Conservation (phyloP, 1,139 yeast species). For the Lodderomyces theae region DNA sequence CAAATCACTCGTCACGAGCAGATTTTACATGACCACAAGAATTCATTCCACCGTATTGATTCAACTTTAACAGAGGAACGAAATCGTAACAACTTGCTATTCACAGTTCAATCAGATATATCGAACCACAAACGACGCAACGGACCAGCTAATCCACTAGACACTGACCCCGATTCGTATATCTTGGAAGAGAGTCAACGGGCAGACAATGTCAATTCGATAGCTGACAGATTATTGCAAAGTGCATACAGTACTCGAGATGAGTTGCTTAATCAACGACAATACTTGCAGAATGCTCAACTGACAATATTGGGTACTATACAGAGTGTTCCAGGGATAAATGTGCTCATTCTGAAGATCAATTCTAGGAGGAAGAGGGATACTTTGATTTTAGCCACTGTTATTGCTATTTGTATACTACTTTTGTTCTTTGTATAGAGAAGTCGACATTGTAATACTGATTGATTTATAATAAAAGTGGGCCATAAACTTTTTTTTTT, state of each 20-base stretch:
- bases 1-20: conserved; percentile 85
- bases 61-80: conserved; percentile 68
- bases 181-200: conserved; percentile 74
- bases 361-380: conserved; percentile 89
- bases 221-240: conserved; percentile 75
- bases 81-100: conserved; percentile 67
- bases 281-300: conserved; percentile 61
- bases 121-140: conserved; percentile 47
- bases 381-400: conserved; percentile 73
- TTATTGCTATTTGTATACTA: conserved; percentile 72
- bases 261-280: conserved; percentile 72
- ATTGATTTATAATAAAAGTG: not conserved
- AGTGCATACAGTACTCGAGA: conserved; percentile 91
- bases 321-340: conserved; percentile 77
- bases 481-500: too few relatives aligned
- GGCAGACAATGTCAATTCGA: conserved; percentile 67
- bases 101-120: conserved; percentile 77
- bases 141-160: conserved; percentile 15
- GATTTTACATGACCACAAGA: conserved; percentile 65
- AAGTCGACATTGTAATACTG: not conserved
- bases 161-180: conserved; percentile 48
- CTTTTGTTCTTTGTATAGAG: conserved; percentile 51
- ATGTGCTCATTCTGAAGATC: conserved; percentile 70
- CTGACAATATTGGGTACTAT: conserved; percentile 59
- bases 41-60: conserved; percentile 59